Percentiles rank a stretch among this genome's conserved stretches.
These are phyloP conservation scores for Boletus rufocinnamomeus DNA, from an alignment of 768 basidiomycete species.

Conservation along the genomic window DNA sequence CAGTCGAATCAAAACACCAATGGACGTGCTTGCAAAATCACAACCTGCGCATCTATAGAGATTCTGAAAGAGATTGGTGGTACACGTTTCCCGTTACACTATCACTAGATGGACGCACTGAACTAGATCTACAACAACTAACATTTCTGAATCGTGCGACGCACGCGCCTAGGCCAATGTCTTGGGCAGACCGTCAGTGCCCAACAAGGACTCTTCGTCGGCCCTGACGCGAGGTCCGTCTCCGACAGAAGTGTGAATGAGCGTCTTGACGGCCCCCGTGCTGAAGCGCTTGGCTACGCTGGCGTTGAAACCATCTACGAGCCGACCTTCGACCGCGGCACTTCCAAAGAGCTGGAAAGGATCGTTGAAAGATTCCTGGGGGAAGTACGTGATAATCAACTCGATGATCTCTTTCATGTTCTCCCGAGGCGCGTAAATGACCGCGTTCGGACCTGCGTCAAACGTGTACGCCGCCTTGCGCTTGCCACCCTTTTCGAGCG, in stretches of 20 bases:
- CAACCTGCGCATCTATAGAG: not conserved
- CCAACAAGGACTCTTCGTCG: slow-evolving; percentile 65
- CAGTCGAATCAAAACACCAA: not conserved
- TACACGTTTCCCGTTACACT: slow-evolving; percentile 7
- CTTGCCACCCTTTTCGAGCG: slow-evolving; percentile 54
- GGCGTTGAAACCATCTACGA: slow-evolving; percentile 75
- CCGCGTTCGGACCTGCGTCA: slow-evolving; percentile 98
- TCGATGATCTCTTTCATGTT: slow-evolving; percentile 78
- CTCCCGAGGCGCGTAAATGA: slow-evolving; percentile 84
- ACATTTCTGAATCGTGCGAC: not conserved
- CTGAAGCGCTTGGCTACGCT: slow-evolving; percentile 73
- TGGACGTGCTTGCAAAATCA: not conserved
- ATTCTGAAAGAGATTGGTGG: slow-evolving; percentile 1
- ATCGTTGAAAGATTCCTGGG: slow-evolving; percentile 78
- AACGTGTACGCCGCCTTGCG: slow-evolving; percentile 97
- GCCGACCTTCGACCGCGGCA: slow-evolving; percentile 45
- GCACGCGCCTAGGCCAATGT: slow-evolving; percentile 38
- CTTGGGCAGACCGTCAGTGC: slow-evolving; percentile 68
- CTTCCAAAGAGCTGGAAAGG: slow-evolving; percentile 62
- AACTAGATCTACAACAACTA: not conserved
- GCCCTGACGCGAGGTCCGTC: slow-evolving; percentile 82
- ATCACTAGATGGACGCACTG: too few relatives aligned
- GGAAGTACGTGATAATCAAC: slow-evolving; percentile 84
- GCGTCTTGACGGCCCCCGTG: slow-evolving; percentile 77
- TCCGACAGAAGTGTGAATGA: slow-evolving; percentile 93